These are phyloP conservation scores for Paspalum vaginatum DNA, from an alignment of 176 grass and related monocot genomes.

Conservation along the genomic window DNA sequence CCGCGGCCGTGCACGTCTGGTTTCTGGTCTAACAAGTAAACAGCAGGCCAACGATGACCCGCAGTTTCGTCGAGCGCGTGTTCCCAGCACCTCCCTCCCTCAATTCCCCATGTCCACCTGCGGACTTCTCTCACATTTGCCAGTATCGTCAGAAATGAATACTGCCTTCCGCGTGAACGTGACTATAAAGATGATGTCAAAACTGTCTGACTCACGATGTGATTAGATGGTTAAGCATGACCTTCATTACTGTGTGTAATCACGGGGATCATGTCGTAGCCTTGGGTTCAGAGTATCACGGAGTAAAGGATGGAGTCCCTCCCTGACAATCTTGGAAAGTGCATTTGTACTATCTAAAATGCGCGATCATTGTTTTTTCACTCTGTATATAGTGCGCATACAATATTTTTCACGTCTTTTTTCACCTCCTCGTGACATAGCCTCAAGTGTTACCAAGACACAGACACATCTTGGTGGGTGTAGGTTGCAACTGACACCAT, in stretches of 20 bases:
- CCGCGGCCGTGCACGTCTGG: slow-evolving; percentile 16
- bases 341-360: too few relatives aligned
- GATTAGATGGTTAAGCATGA: background rate
- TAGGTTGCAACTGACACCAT: slow-evolving; percentile 9
- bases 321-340: background rate
- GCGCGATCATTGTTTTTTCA: too few relatives aligned
- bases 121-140: background rate
- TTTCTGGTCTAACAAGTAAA: slow-evolving; percentile 36
- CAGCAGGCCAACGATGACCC: background rate
- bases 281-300: slow-evolving; percentile 8
- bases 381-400: too few relatives aligned
- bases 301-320: background rate
- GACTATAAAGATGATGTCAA: too few relatives aligned
- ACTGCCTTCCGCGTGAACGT: background rate
- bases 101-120: background rate
- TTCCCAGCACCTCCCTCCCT: background rate
- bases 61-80: slow-evolving; percentile 23
- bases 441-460: background rate
- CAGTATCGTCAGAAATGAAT: background rate
- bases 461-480: slow-evolving; percentile 15
- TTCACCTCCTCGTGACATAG: too few relatives aligned
- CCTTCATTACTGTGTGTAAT: background rate
- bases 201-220: background rate
- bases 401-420: too few relatives aligned
- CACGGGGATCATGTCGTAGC: background rate